Evolutionary conservation across 768 basidiomycete species (phyloP).

Genomic region (Termitomyces sp.): DNA sequence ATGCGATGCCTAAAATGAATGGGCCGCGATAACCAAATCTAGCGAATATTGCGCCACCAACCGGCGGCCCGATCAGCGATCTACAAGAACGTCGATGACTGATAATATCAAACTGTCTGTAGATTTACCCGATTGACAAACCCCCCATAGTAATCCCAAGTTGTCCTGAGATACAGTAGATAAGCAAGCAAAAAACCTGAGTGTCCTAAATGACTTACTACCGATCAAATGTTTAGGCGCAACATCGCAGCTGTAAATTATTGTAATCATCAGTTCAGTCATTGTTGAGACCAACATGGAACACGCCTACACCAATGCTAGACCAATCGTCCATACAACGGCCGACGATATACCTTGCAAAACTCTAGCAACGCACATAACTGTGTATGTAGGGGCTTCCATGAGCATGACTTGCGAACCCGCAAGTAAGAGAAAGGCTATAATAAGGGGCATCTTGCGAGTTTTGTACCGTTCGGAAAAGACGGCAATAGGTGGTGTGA

Average conservation of each 20-base stretch:
- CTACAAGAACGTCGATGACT: slow-evolving; percentile 20
- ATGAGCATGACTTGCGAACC: slow-evolving; percentile 57
- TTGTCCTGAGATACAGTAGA: slow-evolving; percentile 32
- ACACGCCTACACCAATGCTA: slow-evolving; percentile 46
- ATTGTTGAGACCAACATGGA: neutral
- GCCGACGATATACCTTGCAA: slow-evolving; percentile 57
- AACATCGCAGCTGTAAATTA: slow-evolving; percentile 42
- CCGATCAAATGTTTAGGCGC: slow-evolving; percentile 43
- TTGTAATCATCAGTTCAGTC: neutral
- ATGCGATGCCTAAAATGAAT: slow-evolving; percentile 46
- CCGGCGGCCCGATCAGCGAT: slow-evolving; percentile 49
- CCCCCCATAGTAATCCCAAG: slow-evolving; percentile 58
- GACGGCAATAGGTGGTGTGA: slow-evolving; percentile 53
- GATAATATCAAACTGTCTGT: neutral
- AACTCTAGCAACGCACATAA: slow-evolving; percentile 55
- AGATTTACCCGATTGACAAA: slow-evolving; percentile 43
- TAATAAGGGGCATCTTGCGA: slow-evolving; percentile 41
- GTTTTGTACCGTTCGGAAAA: slow-evolving; percentile 45
- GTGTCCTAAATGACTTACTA: slow-evolving; percentile 28
- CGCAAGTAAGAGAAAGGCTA: slow-evolving; percentile 44
- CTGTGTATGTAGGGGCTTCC: slow-evolving; percentile 50
- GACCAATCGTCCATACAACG: slow-evolving; percentile 56
- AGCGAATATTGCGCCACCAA: slow-evolving; percentile 48
- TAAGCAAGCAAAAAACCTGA: neutral
- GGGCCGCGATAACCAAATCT: slow-evolving; percentile 58